These are phyloP conservation scores for Pyrenula aspistea DNA, from an alignment of 495 filamentous ascomycete species.

Conservation along the genomic window DNA sequence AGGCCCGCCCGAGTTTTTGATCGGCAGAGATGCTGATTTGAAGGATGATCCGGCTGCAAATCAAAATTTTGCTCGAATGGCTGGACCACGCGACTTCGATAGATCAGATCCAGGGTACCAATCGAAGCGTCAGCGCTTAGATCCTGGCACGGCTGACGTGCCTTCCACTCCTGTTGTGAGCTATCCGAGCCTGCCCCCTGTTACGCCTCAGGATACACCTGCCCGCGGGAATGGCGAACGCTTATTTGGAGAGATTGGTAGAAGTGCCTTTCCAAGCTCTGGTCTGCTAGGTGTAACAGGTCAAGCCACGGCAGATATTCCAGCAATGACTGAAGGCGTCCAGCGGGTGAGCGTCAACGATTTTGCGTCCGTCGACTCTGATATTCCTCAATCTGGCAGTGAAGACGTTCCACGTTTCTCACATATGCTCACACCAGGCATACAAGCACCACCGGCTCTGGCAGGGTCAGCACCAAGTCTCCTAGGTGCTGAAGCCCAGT, in stretches of 20 bases:
- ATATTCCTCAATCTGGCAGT: background rate
- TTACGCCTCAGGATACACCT: slow-evolving; percentile 11
- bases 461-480: slow-evolving; percentile 43
- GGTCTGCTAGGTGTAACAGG: slow-evolving; percentile 30
- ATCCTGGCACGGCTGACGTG: slow-evolving; percentile 19
- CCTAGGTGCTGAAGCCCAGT: slow-evolving; percentile 54
- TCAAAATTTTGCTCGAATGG: slow-evolving; percentile 15
- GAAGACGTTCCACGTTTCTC: background rate
- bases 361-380: slow-evolving; percentile 33
- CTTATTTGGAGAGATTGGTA: slow-evolving; percentile 72
- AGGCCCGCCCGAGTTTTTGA: slow-evolving; percentile 35
- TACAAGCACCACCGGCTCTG: slow-evolving; percentile 10
- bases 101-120: slow-evolving; percentile 3
- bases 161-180: slow-evolving; percentile 8
- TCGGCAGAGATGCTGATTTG: slow-evolving; percentile 44
- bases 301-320: slow-evolving; percentile 14
- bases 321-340: slow-evolving; percentile 4
- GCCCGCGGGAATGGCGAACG: slow-evolving; percentile 19
- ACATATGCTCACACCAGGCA: slow-evolving; percentile 21
- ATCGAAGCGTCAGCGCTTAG: slow-evolving; percentile 26
- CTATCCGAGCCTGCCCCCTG: slow-evolving; percentile 12
- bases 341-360: slow-evolving; percentile 15
- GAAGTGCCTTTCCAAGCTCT: slow-evolving; percentile 57
- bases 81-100: slow-evolving; percentile 14
- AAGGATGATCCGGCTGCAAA: slow-evolving; percentile 16